phyloP scores from a whole-genome alignment of 352 stramenopile species.

The Aphanomyces cochlioides region DNA sequence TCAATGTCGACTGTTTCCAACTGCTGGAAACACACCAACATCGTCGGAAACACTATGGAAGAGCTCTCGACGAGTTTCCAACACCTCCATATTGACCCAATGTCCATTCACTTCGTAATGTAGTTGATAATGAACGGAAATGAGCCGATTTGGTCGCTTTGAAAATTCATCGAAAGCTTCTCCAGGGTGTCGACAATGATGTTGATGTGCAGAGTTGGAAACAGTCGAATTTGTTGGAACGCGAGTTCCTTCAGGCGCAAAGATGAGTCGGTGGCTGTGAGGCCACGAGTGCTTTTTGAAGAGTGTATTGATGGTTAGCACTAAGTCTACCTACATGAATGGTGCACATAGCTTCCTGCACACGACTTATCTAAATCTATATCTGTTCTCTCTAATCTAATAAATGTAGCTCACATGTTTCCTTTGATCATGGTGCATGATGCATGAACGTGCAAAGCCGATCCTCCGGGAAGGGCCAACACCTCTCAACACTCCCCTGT shows the following conservation, averaged over 20 bases:
- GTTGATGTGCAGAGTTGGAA: background rate
- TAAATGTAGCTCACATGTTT: background rate
- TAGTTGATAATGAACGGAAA: background rate
- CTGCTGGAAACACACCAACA: background rate
- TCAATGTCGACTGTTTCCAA: background rate
- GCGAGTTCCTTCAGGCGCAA: no score
- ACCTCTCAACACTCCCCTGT: conserved; percentile 15
- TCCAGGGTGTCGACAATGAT: background rate
- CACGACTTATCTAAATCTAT: background rate
- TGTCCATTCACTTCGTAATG: background rate
- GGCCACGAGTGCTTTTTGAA: no score
- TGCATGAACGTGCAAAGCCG: no score
- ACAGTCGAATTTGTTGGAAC: background rate
- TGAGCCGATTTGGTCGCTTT: background rate
- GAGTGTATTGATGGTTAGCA: no score
- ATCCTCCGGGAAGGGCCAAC: conserved; percentile 1
- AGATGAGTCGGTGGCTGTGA: no score
- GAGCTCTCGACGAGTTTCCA: background rate
- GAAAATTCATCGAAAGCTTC: background rate
- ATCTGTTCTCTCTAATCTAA: background rate
- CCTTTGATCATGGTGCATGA: background rate
- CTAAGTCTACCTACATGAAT: background rate
- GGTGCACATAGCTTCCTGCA: conserved; percentile 5
- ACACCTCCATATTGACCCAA: background rate
- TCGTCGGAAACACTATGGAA: background rate